These are phyloP conservation scores for Pelargonium cotyledonis DNA, from an alignment of 441 rosid species.

Conservation along the genomic window DNA sequence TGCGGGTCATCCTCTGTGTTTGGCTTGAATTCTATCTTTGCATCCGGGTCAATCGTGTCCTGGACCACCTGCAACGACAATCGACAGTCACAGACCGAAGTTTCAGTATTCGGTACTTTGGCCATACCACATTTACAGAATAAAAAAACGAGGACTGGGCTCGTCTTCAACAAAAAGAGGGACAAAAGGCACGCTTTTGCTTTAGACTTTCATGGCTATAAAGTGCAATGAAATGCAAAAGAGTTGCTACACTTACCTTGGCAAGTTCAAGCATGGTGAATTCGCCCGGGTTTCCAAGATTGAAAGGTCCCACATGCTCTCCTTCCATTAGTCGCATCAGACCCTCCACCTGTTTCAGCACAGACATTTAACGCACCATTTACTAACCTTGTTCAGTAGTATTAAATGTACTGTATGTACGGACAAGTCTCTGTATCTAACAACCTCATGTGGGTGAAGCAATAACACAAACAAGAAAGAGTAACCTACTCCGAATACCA, in stretches of 20 bases:
- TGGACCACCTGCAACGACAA: slow-evolving; percentile 66
- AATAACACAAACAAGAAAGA: neutral
- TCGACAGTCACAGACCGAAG: neutral
- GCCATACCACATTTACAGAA: too few species aligned
- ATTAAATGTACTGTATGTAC: neutral
- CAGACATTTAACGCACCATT: slow-evolving; percentile 2
- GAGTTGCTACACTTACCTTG: slow-evolving; percentile 34
- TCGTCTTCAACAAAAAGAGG: too few species aligned
- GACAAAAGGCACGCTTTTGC: neutral
- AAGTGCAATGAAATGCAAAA: neutral
- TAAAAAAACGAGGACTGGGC: too few species aligned
- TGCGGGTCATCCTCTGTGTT: slow-evolving; percentile 97
- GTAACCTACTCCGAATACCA: neutral
- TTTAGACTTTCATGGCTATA: neutral
- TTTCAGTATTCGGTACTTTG: neutral
- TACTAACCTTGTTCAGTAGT: slow-evolving; percentile 5
- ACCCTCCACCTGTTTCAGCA: slow-evolving; percentile 67
- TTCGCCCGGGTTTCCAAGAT: slow-evolving; percentile 99
- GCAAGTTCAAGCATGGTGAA: slow-evolving; percentile 98
- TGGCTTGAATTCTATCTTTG: slow-evolving; percentile 77
- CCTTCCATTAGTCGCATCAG: slow-evolving; percentile 95
- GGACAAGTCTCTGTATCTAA: neutral
- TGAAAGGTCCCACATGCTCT: slow-evolving; percentile 89
- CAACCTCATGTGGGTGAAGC: neutral
- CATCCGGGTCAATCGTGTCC: slow-evolving; percentile 88